Conservation (phyloP, 2,329 filamentous ascomycete species). For the Cercospora sesami region DNA sequence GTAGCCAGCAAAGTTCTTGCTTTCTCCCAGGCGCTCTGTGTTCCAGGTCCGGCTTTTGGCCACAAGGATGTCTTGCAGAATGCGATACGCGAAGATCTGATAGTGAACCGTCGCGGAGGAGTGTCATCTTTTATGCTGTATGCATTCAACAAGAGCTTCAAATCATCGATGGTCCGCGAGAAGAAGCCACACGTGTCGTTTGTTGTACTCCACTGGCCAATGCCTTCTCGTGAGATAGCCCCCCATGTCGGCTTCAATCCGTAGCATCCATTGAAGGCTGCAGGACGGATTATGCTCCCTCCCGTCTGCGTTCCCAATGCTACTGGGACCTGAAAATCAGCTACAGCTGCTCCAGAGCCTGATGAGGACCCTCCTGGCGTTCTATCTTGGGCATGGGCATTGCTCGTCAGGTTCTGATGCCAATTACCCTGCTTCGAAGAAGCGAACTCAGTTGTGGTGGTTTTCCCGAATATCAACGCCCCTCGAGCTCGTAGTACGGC, state of each 20-base stretch:
- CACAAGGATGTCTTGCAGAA: slow-evolving; percentile 57
- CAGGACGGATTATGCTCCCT: slow-evolving; percentile 64
- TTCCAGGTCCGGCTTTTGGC: slow-evolving; percentile 41
- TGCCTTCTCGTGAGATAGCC: slow-evolving; percentile 61
- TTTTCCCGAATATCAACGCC: slow-evolving; percentile 60
- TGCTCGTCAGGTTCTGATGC: slow-evolving; percentile 48
- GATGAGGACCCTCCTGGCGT: slow-evolving; percentile 69
- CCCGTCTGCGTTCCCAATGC: slow-evolving; percentile 66
- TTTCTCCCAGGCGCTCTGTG: slow-evolving; percentile 38
- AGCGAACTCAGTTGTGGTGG: slow-evolving; percentile 65
- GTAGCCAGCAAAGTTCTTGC: slow-evolving; percentile 37
- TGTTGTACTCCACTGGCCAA: slow-evolving; percentile 58
- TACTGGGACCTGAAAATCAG: slow-evolving; percentile 62
- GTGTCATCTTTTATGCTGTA: neutral
- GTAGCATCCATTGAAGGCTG: slow-evolving; percentile 64
- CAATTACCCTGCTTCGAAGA: slow-evolving; percentile 51
- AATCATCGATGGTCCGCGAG: slow-evolving; percentile 57
- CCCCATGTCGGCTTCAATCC: slow-evolving; percentile 65
- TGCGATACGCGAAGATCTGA: slow-evolving; percentile 50
- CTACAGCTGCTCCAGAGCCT: slow-evolving; percentile 66
- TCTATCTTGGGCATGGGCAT: slow-evolving; percentile 53
- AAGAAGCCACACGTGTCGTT: slow-evolving; percentile 65
- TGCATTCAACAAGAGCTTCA: slow-evolving; percentile 56
- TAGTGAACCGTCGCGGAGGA: slow-evolving; percentile 40
- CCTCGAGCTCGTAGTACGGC: slow-evolving; percentile 55